These are phyloP conservation scores for Phytopythium aichiense DNA, from an alignment of 352 stramenopile genomes.

Conservation along the genomic window DNA sequence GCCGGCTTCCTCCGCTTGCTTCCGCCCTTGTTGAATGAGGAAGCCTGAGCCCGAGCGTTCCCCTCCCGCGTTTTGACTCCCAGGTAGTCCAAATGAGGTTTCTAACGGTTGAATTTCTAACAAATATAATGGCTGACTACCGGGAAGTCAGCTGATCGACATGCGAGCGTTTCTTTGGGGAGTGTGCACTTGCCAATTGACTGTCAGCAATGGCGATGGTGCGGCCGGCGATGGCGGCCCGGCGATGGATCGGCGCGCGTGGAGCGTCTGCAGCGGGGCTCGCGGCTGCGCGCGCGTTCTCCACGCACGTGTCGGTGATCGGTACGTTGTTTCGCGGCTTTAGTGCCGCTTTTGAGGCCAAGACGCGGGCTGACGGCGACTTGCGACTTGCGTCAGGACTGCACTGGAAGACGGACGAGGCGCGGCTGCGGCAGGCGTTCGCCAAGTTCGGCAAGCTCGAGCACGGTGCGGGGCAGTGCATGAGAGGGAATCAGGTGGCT, in stretches of 20 bases:
- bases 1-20: neutral
- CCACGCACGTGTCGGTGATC: constrained; percentile 55
- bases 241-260: neutral
- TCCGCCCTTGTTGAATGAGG: neutral
- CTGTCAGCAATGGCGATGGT: neutral
- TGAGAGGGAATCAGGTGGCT: neutral
- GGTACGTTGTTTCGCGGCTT: constrained; percentile 18
- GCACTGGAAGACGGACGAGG: constrained; percentile 83
- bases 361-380: no score
- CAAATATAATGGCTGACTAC: constrained; percentile 3
- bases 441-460: constrained; percentile 47
- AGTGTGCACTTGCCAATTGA: neutral
- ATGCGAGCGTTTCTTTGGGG: constrained; percentile 5
- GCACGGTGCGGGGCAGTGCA: constrained; percentile 16
- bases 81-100: no score
- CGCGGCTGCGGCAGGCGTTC: constrained; percentile 58
- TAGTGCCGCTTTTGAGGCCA: no score
- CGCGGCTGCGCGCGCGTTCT: constrained; percentile 15
- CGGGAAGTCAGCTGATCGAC: neutral
- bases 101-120: no score
- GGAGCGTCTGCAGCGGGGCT: neutral
- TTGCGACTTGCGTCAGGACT: constrained; percentile 29
- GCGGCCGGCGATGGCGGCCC: constrained; percentile 12
- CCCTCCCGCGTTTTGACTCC: neutral
- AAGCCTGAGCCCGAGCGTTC: neutral